phyloP scores from a whole-genome alignment of 345 rosid genomes.

The Rhodamnia argentea region DNA sequence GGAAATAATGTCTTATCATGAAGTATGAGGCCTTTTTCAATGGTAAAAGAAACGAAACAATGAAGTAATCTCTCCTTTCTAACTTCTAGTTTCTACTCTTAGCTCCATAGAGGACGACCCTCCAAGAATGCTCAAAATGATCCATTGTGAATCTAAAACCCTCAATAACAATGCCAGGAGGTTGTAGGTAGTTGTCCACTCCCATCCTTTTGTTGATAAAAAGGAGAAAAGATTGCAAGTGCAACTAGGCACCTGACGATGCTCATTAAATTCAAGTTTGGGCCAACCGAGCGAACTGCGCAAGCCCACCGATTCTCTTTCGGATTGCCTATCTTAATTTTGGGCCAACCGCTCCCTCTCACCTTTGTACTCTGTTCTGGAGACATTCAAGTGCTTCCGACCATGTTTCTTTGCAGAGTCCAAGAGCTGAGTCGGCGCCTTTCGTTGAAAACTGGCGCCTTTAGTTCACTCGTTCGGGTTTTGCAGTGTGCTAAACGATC shows the following conservation, averaged over 20 bases:
- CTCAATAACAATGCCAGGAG: neutral
- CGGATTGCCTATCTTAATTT: neutral
- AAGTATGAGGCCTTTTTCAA: neutral
- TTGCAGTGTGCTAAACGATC: neutral
- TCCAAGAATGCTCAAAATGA: neutral
- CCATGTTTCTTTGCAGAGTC: neutral
- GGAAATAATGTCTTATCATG: neutral
- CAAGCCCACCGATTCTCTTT: neutral
- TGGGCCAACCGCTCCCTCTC: neutral
- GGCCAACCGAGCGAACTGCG: neutral
- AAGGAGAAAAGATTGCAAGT: neutral
- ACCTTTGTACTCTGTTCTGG: neutral
- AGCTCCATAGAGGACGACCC: neutral
- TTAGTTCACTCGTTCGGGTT: neutral
- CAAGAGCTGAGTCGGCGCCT: neutral
- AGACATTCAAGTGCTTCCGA: neutral
- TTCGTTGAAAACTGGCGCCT: neutral
- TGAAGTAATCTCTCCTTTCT: neutral
- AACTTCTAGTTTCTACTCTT: neutral
- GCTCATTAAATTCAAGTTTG: neutral
- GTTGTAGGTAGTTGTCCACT: neutral
- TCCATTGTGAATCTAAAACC: neutral
- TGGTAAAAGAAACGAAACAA: neutral
- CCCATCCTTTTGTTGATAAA: neutral
- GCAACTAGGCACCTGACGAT: neutral